Percentiles rank a stretch among this genome's conserved stretches.
phyloP scores from a whole-genome alignment of 768 basidiomycete genomes.

The Dioszegia hungarica region DNA sequence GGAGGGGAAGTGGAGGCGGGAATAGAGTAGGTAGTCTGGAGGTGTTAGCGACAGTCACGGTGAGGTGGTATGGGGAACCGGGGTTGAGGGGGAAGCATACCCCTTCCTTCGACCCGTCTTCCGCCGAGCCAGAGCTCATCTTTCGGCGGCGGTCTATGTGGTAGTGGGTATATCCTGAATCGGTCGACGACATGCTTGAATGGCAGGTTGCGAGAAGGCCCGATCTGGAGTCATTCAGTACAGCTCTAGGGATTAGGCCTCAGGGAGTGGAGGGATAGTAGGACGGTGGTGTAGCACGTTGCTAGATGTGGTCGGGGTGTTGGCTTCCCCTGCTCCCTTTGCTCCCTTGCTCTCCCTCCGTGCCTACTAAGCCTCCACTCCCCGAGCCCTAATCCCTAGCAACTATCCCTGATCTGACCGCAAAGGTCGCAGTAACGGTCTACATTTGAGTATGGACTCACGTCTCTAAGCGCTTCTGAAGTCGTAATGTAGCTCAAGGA shows the following conservation, averaged over 20 bases:
- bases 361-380: too few relatives aligned
- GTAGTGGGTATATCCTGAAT: slow-evolving; percentile 77
- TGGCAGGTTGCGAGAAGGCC: slow-evolving; percentile 52
- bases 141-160: slow-evolving; percentile 69
- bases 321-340: too few relatives aligned
- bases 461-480: slow-evolving; percentile 66
- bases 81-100: slow-evolving; percentile 53
- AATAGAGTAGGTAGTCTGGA: slow-evolving; percentile 87
- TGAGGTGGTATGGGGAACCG: background rate
- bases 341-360: too few relatives aligned
- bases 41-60: background rate
- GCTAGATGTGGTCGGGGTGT: too few relatives aligned
- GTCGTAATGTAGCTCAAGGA: slow-evolving; percentile 91
- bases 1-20: slow-evolving; percentile 82
- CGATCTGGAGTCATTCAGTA: too few relatives aligned
- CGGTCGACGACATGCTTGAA: slow-evolving; percentile 88
- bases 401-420: too few relatives aligned
- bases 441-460: slow-evolving; percentile 12
- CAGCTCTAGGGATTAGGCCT: too few relatives aligned
- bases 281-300: too few relatives aligned
- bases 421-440: too few relatives aligned
- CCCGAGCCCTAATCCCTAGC: too few relatives aligned
- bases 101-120: slow-evolving; percentile 67
- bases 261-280: too few relatives aligned
- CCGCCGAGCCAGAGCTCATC: slow-evolving; percentile 80